Base-by-base conservation (phyloP, 805 yeast genomes). In the Nakazawaea molendinolei region DNA sequence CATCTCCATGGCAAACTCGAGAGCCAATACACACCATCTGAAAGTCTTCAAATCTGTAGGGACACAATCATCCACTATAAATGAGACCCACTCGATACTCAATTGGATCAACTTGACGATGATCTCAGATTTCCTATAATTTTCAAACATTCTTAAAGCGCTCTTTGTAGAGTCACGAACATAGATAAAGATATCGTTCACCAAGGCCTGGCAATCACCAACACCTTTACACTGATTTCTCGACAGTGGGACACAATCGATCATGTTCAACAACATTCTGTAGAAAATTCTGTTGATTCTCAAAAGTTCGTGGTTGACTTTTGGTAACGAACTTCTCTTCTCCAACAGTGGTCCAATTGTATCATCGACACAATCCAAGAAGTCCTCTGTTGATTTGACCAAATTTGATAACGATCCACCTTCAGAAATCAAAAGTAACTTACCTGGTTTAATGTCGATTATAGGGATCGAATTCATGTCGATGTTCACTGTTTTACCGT, bases 1-100 rank as follows among this genome's bases (percentile, higher is more conserved):
- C 74, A 90, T 79, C 46, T 82, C 86, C 95, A 87, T 86, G 0
- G 95, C 94, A 67, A 86, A 90, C 52, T 92, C 98, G 47, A 92
- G 67, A 0, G 98, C 97, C 10, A 85, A 69, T 17, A 92, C 97
- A 57, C 96, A 86, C 96, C 97, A 92, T 48, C 95, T 68, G 52
- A 92, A 92, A 0, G 97, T 90, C 48, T 79, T 83, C 38, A 82
- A 73, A 46, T 90, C 97, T 0, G 95, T 81, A 1, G 97, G 95
- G 12, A 79, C 78, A 61, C 98, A 92, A 51, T 90, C 97, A 56
- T 92, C 96, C 42, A 90, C 86, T 19, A 92, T 76, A 51, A 87
- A 90, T 39, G 86, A 75, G 13, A 92, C 81, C 98, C 98, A 92
- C 38, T 83, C 90, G 29, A 87, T 76, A 30, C 94, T 74, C 43